Evolutionary conservation across 2,329 filamentous ascomycete genomes (phyloP).

Genomic region (Trichoderma oligosporum): DNA sequence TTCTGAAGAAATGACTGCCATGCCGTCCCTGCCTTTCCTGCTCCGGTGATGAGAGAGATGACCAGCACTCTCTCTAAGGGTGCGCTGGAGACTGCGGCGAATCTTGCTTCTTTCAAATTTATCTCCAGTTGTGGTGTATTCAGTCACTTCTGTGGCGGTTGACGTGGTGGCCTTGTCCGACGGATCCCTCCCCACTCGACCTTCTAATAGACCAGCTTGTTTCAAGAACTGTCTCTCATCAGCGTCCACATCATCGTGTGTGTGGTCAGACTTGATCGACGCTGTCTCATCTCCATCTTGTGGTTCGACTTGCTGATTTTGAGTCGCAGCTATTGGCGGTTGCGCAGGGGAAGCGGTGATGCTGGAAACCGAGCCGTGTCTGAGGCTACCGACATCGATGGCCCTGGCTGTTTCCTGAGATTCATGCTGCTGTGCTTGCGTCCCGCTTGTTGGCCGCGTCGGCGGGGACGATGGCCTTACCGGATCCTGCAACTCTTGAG

Average conservation of each 20-base stretch:
- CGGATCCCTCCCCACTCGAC: constrained; percentile 30
- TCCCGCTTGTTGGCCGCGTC: constrained; percentile 26
- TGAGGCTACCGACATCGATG: constrained; percentile 26
- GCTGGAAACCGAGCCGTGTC: constrained; percentile 34
- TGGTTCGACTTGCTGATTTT: constrained; percentile 21
- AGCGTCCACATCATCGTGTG: constrained; percentile 54
- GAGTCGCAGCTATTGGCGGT: constrained; percentile 26
- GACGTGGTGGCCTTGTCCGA: constrained; percentile 35
- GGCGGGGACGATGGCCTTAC: constrained; percentile 31
- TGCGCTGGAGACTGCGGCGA: constrained; percentile 83
- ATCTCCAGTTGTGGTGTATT: constrained; percentile 37
- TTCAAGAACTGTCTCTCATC: constrained; percentile 64
- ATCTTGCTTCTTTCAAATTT: constrained; percentile 63
- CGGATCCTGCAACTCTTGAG: constrained; percentile 27
- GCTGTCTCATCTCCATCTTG: constrained; percentile 22
- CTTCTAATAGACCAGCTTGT: constrained; percentile 61
- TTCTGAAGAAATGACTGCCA: constrained; percentile 30
- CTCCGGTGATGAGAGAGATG: constrained; percentile 65
- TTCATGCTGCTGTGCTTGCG: constrained; percentile 26
- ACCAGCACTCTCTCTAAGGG: constrained; percentile 74
- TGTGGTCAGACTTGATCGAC: constrained; percentile 21
- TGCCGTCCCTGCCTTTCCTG: constrained; percentile 71
- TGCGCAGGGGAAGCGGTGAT: constrained; percentile 29
- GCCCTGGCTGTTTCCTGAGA: constrained; percentile 26
- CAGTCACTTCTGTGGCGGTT: constrained; percentile 33